Percentiles rank a stretch among this genome's conserved stretches.
These are phyloP conservation scores for California macrophylla DNA, from an alignment of 441 rosid species.

Conservation along the genomic window DNA sequence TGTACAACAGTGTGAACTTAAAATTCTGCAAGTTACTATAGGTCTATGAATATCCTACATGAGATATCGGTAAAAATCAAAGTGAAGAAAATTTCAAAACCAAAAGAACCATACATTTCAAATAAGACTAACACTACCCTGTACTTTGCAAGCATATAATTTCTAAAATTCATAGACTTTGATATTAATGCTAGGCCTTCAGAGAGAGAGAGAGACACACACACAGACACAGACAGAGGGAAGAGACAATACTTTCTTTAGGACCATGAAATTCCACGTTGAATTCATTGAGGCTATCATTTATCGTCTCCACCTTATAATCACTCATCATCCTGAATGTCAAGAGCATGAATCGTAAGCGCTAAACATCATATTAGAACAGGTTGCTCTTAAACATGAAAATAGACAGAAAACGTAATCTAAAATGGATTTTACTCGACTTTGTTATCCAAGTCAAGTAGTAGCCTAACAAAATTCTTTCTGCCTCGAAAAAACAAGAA, in stretches of 20 bases:
- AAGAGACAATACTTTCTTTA: slow-evolving; percentile 49
- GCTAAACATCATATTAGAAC: neutral
- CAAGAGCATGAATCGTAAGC: neutral
- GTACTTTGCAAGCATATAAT: neutral
- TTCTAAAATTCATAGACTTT: neutral
- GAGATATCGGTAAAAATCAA: neutral
- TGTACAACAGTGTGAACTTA: neutral
- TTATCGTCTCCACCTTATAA: slow-evolving; percentile 60
- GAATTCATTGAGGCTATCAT: slow-evolving; percentile 63
- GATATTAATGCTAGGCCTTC: neutral
- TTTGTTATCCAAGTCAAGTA: no score
- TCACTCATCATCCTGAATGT: slow-evolving; percentile 69
- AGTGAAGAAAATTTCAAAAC: neutral
- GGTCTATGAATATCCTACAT: neutral
- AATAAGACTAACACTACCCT: neutral
- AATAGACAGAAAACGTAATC: neutral
- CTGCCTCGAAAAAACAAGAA: no score
- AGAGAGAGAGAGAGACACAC: slow-evolving; percentile 4
- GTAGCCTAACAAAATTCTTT: no score
- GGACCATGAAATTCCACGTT: slow-evolving; percentile 69
- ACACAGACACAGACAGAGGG: no score
- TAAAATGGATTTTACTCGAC: no score
- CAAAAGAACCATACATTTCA: slow-evolving; percentile 1
- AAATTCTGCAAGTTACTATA: neutral
- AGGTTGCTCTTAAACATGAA: neutral